Evolutionary conservation across 139 green algal species (phyloP).

Genomic region (Haematococcus lacustris): DNA sequence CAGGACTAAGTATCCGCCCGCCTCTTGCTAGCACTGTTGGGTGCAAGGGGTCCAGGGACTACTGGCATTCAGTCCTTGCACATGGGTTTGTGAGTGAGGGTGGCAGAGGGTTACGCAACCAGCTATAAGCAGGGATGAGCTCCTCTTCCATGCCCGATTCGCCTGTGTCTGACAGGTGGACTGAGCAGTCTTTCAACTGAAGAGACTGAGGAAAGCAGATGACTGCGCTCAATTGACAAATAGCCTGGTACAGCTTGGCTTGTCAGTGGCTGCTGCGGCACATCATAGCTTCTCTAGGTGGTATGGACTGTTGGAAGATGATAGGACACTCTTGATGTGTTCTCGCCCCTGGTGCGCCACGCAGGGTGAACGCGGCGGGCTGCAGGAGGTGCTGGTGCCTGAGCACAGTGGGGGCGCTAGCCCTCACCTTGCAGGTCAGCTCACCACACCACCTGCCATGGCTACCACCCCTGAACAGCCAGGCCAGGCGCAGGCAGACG

Average conservation of each 20-base stretch:
- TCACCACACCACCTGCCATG: no score
- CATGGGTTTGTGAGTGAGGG: no score
- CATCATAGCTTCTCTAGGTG: not conserved
- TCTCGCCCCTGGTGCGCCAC: not conserved
- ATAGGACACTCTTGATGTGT: not conserved
- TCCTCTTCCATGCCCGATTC: no score
- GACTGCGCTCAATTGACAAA: not conserved
- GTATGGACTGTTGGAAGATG: not conserved
- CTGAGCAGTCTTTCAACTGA: not conserved
- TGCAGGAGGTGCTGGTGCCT: constrained; percentile 1
- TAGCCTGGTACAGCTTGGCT: not conserved
- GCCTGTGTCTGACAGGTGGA: no score
- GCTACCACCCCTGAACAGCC: no score
- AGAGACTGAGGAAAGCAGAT: not conserved
- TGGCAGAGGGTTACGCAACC: no score
- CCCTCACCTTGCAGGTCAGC: no score
- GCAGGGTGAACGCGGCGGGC: not conserved
- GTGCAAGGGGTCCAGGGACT: not conserved
- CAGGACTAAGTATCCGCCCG: not conserved
- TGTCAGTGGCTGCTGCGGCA: no score
- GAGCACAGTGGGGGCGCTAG: no score
- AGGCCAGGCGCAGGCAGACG: no score
- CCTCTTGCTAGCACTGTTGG: no score
- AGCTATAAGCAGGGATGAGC: no score
- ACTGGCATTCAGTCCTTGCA: not conserved